These are phyloP conservation scores for Rhynchosporium secalis DNA, from an alignment of 2,329 filamentous ascomycete species.

Conservation along the genomic window DNA sequence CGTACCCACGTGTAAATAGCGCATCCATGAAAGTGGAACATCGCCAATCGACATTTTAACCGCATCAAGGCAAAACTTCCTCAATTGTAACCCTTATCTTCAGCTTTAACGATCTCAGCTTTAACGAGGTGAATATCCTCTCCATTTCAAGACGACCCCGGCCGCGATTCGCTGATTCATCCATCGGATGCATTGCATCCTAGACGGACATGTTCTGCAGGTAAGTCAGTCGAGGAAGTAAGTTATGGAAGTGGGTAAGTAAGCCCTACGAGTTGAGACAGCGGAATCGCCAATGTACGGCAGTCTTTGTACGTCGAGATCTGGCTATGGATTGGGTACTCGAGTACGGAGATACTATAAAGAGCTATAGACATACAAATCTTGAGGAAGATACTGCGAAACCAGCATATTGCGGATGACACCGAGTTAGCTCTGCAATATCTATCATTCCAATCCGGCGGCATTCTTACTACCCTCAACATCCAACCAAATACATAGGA, in stretches of 20 bases:
- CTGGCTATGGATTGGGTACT: not conserved
- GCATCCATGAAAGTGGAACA: constrained; percentile 7
- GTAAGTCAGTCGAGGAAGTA: not conserved
- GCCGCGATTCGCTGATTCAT: not conserved
- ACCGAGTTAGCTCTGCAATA: not conserved
- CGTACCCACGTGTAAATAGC: constrained; percentile 11
- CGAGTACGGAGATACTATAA: not conserved
- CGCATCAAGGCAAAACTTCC: constrained; percentile 26
- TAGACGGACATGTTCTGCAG: not conserved
- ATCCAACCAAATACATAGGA: not conserved
- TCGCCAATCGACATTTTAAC: constrained; percentile 18
- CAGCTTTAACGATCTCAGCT: constrained; percentile 10
- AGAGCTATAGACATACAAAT: not conserved
- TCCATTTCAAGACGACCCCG: not conserved
- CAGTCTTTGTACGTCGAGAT: not conserved
- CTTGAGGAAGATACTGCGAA: not conserved
- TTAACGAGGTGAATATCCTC: constrained; percentile 11
- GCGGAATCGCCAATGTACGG: not conserved
- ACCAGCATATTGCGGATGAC: not conserved
- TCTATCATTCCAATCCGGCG: not conserved
- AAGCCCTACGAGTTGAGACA: not conserved
- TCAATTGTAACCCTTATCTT: constrained; percentile 19
- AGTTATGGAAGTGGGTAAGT: not conserved
- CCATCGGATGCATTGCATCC: not conserved
- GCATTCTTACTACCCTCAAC: not conserved